Base-by-base conservation (phyloP, 2,329 filamentous ascomycete species). In the Pseudodiploospora longispora region DNA sequence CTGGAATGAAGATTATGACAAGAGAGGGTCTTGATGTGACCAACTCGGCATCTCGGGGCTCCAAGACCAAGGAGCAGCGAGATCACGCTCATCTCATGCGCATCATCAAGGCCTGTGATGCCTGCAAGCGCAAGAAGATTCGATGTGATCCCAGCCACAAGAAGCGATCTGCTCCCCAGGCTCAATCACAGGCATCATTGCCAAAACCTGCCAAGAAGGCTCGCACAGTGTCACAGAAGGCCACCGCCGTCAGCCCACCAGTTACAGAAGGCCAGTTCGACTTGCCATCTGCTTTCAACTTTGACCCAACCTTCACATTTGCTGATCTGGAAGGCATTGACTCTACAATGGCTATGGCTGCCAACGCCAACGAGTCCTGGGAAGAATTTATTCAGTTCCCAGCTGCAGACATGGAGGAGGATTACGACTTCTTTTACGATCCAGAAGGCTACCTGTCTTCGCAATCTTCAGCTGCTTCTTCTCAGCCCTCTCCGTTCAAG, bases 1-100 rank as follows among this genome's bases (percentile, higher is more conserved):
- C 78, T 6, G 78, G 80, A 42, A 82, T 83, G 76, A 80, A 78
- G 58, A 83, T 83, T 50, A 71, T 83, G 66, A 83, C 79, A 46
- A 75, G 71, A 58, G 78, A 80, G 50, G 80, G 80, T 39, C 63
- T 66, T 36, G 80, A 83, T 56, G 74, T 83, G 44, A 83, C 80
- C 37, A 76, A 80, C 59, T 71, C 74, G 44, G 76, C 76, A 10
- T 78, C 76, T 10, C 71, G 79, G 34, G 78, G 78, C 31, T 78
- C 73, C 59, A 83, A 82, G 66, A 80, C 80, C 42, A 80, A 80
- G 68, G 79, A 82, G 66, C 79, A 83, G 66, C 72, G 80, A 31
- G 78, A 82, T 42, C 80, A 82, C 55, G 80, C 80, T 5, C 78
- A 82, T 52, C 63, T 82, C 38, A 83, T 83, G 76, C 69, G 80